Evolutionary conservation across 371 early-diverging fungal species (phyloP).

Genomic region (Umbelopsis sp.): DNA sequence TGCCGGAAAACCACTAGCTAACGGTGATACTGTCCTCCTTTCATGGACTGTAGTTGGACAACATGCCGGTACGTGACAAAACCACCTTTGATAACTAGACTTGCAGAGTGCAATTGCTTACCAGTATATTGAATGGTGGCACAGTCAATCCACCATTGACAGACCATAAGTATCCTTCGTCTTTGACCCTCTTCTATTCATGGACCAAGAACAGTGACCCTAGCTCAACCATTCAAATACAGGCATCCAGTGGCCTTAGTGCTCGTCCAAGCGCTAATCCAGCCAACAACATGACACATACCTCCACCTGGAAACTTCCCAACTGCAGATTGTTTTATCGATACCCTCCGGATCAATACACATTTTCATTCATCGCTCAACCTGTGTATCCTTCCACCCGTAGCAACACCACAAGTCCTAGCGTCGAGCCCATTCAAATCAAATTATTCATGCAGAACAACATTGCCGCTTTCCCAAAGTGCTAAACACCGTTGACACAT

Average conservation of each 20-base stretch:
- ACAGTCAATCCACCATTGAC: constrained; percentile 24
- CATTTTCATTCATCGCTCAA: constrained; percentile 27
- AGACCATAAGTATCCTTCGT: constrained; percentile 23
- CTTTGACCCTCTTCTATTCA: constrained; percentile 21
- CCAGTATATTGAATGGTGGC: too few species aligned
- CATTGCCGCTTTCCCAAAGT: neutral
- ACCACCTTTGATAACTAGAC: too few species aligned
- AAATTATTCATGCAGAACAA: neutral
- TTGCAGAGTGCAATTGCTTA: too few species aligned
- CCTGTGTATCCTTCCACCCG: constrained; percentile 20
- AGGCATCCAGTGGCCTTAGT: constrained; percentile 17
- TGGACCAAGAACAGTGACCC: constrained; percentile 29
- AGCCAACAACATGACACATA: constrained; percentile 13
- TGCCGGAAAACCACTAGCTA: neutral
- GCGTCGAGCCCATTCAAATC: neutral
- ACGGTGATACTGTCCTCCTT: neutral
- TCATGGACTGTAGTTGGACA: constrained; percentile 5
- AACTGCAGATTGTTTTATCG: constrained; percentile 33
- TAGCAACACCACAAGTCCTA: neutral
- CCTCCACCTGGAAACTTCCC: constrained; percentile 23
- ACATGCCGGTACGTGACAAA: neutral
- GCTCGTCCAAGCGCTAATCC: constrained; percentile 27
- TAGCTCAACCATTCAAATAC: constrained; percentile 14
- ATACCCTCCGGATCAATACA: constrained; percentile 28
- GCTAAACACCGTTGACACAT: neutral